Evolutionary conservation across 805 yeast genomes (phyloP).

Genomic region (Lachancea meyersii): DNA sequence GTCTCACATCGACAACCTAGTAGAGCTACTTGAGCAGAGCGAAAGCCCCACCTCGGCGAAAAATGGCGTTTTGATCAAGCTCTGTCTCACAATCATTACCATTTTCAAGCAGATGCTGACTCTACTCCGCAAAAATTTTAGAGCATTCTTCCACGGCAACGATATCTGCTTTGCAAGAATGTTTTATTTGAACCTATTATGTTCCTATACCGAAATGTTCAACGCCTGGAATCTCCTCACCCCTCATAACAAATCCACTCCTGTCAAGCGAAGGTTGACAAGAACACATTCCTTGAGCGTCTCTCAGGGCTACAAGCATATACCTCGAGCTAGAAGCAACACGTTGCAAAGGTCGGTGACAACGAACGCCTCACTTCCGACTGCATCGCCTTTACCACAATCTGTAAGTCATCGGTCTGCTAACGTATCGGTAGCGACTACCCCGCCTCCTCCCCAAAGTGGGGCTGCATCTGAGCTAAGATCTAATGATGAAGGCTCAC

Average conservation of each 20-base stretch:
- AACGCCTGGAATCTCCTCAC: slow-evolving; percentile 50
- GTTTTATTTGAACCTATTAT: slow-evolving; percentile 53
- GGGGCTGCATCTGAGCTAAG: not conserved
- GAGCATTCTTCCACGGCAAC: slow-evolving; percentile 45
- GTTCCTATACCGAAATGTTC: slow-evolving; percentile 58
- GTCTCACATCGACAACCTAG: slow-evolving; percentile 49
- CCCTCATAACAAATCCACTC: slow-evolving; percentile 10
- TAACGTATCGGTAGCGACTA: slow-evolving; percentile 6
- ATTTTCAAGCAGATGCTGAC: slow-evolving; percentile 49
- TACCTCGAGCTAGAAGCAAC: slow-evolving; percentile 9
- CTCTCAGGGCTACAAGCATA: slow-evolving; percentile 6
- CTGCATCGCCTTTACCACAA: slow-evolving; percentile 1
- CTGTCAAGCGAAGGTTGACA: slow-evolving; percentile 8
- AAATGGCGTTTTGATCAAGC: slow-evolving; percentile 33
- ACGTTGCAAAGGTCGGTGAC: slow-evolving; percentile 7
- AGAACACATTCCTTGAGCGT: slow-evolving; percentile 9
- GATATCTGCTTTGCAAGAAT: slow-evolving; percentile 62
- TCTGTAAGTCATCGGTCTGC: not conserved
- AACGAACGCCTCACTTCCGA: not conserved
- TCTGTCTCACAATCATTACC: slow-evolving; percentile 35
- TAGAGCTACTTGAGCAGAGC: slow-evolving; percentile 50
- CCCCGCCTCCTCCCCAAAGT: slow-evolving; percentile 13
- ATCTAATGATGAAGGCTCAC: slow-evolving; percentile 13
- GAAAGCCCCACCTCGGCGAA: slow-evolving; percentile 28
- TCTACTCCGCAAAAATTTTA: slow-evolving; percentile 43